Evolutionary conservation across 2,329 filamentous ascomycete species (phyloP).

Genomic region (Tolypocladium cylindrosporum): DNA sequence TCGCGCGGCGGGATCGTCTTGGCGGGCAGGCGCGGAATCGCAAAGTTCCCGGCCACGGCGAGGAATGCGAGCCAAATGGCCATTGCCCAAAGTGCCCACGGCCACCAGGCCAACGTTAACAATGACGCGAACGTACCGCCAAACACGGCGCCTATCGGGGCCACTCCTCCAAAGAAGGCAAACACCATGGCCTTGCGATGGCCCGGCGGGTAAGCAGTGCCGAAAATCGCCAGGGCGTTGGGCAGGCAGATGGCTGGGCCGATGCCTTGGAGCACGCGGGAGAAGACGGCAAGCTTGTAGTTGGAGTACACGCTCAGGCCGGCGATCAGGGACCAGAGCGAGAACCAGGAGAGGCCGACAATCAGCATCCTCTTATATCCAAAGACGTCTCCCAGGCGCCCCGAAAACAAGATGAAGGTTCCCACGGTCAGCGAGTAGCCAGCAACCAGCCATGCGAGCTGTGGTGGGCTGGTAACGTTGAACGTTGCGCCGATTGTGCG

Average conservation of each 20-base stretch:
- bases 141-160: constrained; percentile 34
- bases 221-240: constrained; percentile 54
- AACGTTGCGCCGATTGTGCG: constrained; percentile 37
- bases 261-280: constrained; percentile 47
- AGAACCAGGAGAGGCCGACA: constrained; percentile 43
- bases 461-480: constrained; percentile 26
- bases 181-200: constrained; percentile 52
- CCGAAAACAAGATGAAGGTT: constrained; percentile 47
- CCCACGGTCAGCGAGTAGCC: constrained; percentile 46
- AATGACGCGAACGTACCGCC: constrained; percentile 30
- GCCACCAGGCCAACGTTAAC: constrained; percentile 34
- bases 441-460: constrained; percentile 46
- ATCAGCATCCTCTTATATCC: constrained; percentile 47
- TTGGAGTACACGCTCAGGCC: constrained; percentile 30
- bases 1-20: constrained; percentile 5
- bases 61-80: constrained; percentile 24
- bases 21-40: constrained; percentile 21
- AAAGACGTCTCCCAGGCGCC: constrained; percentile 46
- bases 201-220: constrained; percentile 45
- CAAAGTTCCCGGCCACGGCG: constrained; percentile 17
- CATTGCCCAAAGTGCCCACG: constrained; percentile 36
- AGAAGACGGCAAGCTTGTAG: constrained; percentile 35
- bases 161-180: constrained; percentile 34
- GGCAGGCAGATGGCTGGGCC: constrained; percentile 54
- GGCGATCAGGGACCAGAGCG: constrained; percentile 38